Base-by-base conservation (phyloP, 2,329 filamentous ascomycete species). In the Pseudonectria buxi region DNA sequence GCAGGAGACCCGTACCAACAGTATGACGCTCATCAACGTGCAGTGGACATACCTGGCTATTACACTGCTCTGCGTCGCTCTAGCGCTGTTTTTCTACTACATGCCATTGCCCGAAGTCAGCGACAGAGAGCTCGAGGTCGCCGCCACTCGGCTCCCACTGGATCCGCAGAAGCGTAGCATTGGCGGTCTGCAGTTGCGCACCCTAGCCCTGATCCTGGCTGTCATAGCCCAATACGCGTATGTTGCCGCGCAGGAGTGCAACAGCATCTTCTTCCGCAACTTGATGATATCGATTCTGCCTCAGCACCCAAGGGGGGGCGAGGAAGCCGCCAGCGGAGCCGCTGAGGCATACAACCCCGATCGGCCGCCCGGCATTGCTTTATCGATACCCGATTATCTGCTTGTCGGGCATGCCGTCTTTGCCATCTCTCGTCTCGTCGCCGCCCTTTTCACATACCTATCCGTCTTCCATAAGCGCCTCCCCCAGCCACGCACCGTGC, bases 1-100 rank as follows among this genome's bases (percentile, higher is more conserved):
- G 24, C 53, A 49, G 14, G 39, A 51, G 12, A 45, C 45, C 10
- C 39, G 42, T 14, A 47, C 33, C 11, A 51, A 48, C 28, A 59
- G 53, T 24, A 56, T 68, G 22, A 74, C 73, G 2, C 69, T 92
- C 3, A 72, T 84, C 43, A 78, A 83, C 41, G 83, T 90, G 2
- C 86, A 92, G 58, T 94, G 83, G 82, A 84, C 85, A 0, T 92
- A 92, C 49, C 72, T 92, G n/a, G 82, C 80, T 36, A 82, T 90
- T 41, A 86, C 84, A 0, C 67, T 83, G 15, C 80, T 88, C 37
- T 85, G 83, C 39, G 83, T 82, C 34, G 65, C 75, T 3, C 68
- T 94, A 3, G 83, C 78, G 0, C 63, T 82, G 4, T 76, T 82
- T 53, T 81, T 83, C 55, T 82, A 76, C 53, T 83, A 82, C 49